Percentiles rank a stretch among this genome's conserved stretches.
phyloP scores from a whole-genome alignment of 2,329 filamentous ascomycete genomes.

The Fusarium mundagurra region DNA sequence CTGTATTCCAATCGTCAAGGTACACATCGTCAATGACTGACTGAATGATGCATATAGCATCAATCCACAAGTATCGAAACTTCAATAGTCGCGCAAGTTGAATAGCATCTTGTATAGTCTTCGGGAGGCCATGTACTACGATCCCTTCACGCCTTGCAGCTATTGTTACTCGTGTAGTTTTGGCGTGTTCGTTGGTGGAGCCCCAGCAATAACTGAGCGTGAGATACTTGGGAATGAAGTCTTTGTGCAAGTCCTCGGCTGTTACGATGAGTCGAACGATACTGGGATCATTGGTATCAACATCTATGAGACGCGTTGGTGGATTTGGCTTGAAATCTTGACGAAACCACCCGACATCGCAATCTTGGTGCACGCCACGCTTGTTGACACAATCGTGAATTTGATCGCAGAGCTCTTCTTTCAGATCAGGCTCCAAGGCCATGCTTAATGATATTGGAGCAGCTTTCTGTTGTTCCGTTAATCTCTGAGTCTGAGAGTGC shows the following conservation, averaged over 20 bases:
- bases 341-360: background rate
- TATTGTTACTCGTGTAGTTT: background rate
- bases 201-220: constrained; percentile 1
- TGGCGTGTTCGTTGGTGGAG: background rate
- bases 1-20: constrained; percentile 1
- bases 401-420: background rate
- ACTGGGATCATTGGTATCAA: background rate
- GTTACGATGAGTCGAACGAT: background rate
- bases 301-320: background rate
- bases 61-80: constrained; percentile 2
- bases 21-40: background rate
- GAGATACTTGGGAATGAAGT: background rate
- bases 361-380: background rate
- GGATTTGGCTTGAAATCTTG: background rate
- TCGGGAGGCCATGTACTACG: background rate
- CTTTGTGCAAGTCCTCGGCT: background rate
- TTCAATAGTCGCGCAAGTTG: background rate
- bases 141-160: background rate
- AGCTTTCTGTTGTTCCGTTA: background rate
- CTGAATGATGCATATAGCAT: constrained; percentile 14
- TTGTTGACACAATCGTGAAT: background rate
- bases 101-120: background rate
- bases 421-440: background rate
- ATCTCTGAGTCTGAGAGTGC: background rate
- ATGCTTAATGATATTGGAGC: background rate